Percentiles rank a stretch among this genome's conserved stretches.
These are phyloP conservation scores for Epichloe aotearoae DNA, from an alignment of 2,329 filamentous ascomycete genomes.

Conservation along the genomic window DNA sequence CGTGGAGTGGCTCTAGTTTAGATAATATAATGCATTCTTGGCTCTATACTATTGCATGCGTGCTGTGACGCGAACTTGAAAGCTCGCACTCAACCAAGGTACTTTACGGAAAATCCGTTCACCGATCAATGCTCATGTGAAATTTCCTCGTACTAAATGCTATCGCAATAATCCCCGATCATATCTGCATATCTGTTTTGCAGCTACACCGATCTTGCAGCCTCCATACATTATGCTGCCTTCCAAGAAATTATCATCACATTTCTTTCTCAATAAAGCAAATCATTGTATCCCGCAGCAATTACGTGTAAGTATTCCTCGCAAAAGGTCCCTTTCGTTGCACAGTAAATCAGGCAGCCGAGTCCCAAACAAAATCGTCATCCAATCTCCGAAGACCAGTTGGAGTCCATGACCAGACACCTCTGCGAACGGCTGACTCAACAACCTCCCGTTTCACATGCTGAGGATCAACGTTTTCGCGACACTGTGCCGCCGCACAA, in stretches of 20 bases:
- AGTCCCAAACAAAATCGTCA: slow-evolving; percentile 19
- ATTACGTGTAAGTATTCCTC: slow-evolving; percentile 12
- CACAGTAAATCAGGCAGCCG: slow-evolving; percentile 14
- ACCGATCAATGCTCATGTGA: background rate
- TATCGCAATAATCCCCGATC: slow-evolving; percentile 11
- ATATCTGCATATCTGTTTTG: slow-evolving; percentile 12
- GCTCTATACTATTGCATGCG: background rate
- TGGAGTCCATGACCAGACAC: slow-evolving; percentile 22
- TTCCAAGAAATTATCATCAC: slow-evolving; percentile 21
- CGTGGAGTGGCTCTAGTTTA: background rate
- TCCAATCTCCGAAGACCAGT: slow-evolving; percentile 19
- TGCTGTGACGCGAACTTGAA: background rate
- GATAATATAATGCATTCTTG: background rate
- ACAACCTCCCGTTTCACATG: slow-evolving; percentile 20
- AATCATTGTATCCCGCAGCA: slow-evolving; percentile 15
- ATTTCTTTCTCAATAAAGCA: slow-evolving; percentile 12
- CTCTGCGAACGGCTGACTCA: slow-evolving; percentile 17
- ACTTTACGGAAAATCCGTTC: background rate
- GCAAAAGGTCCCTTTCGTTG: slow-evolving; percentile 5
- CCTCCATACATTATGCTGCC: slow-evolving; percentile 18
- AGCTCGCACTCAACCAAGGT: background rate
- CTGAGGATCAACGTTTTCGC: slow-evolving; percentile 13
- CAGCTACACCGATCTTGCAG: slow-evolving; percentile 19
- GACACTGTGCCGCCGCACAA: slow-evolving; percentile 25
- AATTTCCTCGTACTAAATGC: slow-evolving; percentile 5